Evolutionary conservation across 2,329 filamentous ascomycete species (phyloP), one percentile per base, ranked within the genome.

Genomic region (Penicillium sp.): DNA sequence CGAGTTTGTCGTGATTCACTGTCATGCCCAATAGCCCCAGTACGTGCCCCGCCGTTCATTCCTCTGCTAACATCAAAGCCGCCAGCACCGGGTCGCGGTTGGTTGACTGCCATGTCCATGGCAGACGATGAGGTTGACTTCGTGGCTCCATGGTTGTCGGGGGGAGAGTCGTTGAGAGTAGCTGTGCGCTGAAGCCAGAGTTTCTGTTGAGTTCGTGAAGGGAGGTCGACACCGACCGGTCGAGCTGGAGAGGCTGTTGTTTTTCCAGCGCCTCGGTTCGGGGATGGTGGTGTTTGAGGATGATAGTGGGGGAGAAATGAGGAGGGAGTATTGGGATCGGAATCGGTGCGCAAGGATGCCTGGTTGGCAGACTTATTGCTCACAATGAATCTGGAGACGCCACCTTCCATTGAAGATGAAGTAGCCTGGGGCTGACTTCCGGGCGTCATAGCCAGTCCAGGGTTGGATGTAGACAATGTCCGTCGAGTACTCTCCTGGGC

Each of bases 251-350:
- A 69, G 7, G 71, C 73, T 28, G 68, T 47, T 56, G 56, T 53
- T 62, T 74, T 69, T 21, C 36, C 59, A 40, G 61, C 54, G 10
- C 42, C 63, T 50, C 54, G 69, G 55, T 64, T 70, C 2, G 76
- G 75, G 21, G 76, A 77, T 5, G 76, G 74, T 2, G 76, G 76
- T 9, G 72, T 74, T 59, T 78, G 75, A 3, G 75, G 77, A 56
- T 77, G 76, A 57, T 79, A 79, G 58, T 78, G 75, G 10, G 77
- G 75, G 16, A 79, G 71, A 54, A 79, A 79, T 9, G 75, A 77
- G 5, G 76, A 78, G 2, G 77, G 74, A 3, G 77, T 77, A 47
- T 77, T 76, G 4, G 74, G 73, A 40, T 78, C 74, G 2, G 76
- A 77, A 42, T 75, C 76, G 4, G 72, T 72, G 34, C 70, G 68